Conservation (phyloP, 2,329 filamentous ascomycete genomes). For the Zasmidium citrigriseum region DNA sequence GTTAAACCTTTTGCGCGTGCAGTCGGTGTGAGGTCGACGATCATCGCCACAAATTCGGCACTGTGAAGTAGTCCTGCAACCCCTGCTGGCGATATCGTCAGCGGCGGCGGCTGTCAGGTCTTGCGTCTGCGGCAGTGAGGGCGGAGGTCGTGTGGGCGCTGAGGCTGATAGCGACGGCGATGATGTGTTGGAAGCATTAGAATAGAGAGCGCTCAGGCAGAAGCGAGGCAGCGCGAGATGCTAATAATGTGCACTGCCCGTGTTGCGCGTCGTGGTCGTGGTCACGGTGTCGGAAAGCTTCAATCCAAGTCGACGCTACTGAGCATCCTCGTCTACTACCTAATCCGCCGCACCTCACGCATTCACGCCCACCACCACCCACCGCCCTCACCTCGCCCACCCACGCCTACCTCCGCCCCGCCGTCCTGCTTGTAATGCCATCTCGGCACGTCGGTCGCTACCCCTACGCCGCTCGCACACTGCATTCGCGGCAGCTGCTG, state of each 20-base stretch:
- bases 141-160: too few species aligned
- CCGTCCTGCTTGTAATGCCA: background rate
- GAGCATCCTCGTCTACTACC: too few species aligned
- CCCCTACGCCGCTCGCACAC: background rate
- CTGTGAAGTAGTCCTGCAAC: background rate
- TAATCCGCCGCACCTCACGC: too few species aligned
- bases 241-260: too few species aligned
- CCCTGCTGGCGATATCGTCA: background rate
- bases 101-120: background rate
- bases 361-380: background rate
- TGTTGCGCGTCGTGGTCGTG: too few species aligned
- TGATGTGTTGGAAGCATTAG: background rate
- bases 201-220: background rate
- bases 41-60: background rate
- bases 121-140: background rate
- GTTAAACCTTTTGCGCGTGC: background rate
- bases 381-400: background rate
- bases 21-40: background rate
- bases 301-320: too few species aligned
- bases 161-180: background rate
- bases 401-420: background rate
- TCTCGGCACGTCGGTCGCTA: background rate
- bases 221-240: background rate
- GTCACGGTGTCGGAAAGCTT: too few species aligned
- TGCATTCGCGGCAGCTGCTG: slow-evolving; percentile 4